Evolutionary conservation across 441 rosid genomes (phyloP), one percentile per base, ranked within the genome.

Genomic region (Dalechampia spathulata): DNA sequence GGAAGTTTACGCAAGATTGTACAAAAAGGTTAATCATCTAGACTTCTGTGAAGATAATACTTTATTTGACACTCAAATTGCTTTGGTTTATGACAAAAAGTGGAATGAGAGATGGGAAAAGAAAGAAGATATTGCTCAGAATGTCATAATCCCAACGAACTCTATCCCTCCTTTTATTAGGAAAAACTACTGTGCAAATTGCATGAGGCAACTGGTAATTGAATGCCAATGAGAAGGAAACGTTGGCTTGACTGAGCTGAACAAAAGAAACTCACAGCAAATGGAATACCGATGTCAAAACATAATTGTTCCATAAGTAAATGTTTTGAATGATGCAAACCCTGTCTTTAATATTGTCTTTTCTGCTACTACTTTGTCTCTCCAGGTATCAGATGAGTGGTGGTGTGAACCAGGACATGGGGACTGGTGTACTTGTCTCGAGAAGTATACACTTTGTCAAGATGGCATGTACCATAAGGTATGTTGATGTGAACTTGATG

Each of bases 381-480:
- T 50, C 38, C 79, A 85, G 92, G 89, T 80, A 52, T 80, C 93
- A n/a, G 85, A 85, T 54, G 89, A 78, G 69, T 85, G 93, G 93
- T 85, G 93, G 93, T 82, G 77, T 69, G 80, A 80, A 69, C 85
- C 93, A 14, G 93, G 93, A 68, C 93, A 85, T 68, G 93, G 93
- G 30, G 86, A 85, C 67, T 85, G 89, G 93, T 74, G 78, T 63
- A 82, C 83, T 32, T 80, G 78, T 78, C 76, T 85, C 40, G 93
- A 85, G 75, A 85, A 69, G 70, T 85, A 80, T 62, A 70, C 77
- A 13, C 83, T 85, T 63, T 80, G 86, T 59, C 75, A 83, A 44
- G 93, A 85, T 61, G 86, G 93, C 30, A 82, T 85, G 71, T 82
- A 80, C 78, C 93, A 85, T 69, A 85, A 82, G 88, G 93, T 78